These are phyloP conservation scores for Earliella scabrosa DNA, from an alignment of 1,284 basidiomycete genomes.

Conservation along the genomic window DNA sequence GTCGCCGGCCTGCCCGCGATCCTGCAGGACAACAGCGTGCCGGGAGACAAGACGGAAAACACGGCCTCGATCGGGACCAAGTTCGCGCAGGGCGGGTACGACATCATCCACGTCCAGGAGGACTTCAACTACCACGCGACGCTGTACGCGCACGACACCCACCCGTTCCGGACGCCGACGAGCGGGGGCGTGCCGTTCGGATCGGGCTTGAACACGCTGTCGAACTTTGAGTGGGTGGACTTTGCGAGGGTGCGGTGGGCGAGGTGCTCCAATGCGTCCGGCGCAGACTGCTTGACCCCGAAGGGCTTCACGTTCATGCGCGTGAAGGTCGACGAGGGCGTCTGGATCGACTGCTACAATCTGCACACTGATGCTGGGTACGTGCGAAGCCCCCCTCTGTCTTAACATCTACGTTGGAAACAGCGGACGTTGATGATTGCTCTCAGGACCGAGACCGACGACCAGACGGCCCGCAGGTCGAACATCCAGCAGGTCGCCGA, in stretches of 20 bases:
- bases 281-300: constrained; percentile 15
- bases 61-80: constrained; percentile 5
- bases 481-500: constrained; percentile 13
- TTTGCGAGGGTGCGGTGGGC: constrained; percentile 14
- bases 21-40: constrained; percentile 3
- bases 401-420: no score
- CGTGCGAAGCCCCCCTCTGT: not conserved
- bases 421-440: not conserved
- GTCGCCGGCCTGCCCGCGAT: constrained; percentile 16
- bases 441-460: constrained; percentile 10
- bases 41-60: constrained; percentile 15
- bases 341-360: constrained; percentile 15
- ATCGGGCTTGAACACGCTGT: constrained; percentile 13
- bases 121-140: constrained; percentile 20
- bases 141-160: constrained; percentile 11
- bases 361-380: constrained; percentile 13
- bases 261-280: constrained; percentile 12
- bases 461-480: constrained; percentile 10
- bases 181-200: constrained; percentile 14
- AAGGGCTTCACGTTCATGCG: constrained; percentile 22
- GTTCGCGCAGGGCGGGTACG: constrained; percentile 6
- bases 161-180: constrained; percentile 16
- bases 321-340: constrained; percentile 5
- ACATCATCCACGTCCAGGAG: constrained; percentile 16
- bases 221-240: constrained; percentile 16